Conservation (phyloP, 129 eudicot species). For the Sambucus nigra region DNA sequence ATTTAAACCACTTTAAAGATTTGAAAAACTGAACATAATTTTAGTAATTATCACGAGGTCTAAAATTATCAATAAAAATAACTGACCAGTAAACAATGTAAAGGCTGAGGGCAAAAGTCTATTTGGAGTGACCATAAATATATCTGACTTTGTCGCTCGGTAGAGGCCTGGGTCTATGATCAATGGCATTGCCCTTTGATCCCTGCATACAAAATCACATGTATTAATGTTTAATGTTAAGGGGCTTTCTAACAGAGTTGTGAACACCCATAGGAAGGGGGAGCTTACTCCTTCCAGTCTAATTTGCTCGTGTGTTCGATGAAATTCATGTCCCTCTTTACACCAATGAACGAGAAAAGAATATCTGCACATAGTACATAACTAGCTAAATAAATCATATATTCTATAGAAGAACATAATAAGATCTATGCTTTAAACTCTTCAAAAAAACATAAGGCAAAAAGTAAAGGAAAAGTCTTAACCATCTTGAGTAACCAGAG, state of each 20-base stretch:
- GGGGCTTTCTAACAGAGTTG: neutral
- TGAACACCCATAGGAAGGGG: neutral
- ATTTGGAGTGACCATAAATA: conserved; percentile 66
- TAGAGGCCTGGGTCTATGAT: conserved; percentile 85
- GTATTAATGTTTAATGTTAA: conserved; percentile 1
- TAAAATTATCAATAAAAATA: too few relatives aligned
- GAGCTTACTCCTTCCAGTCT: conserved; percentile 89
- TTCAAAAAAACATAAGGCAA: neutral
- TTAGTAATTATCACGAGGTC: too few relatives aligned
- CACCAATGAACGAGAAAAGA: conserved; percentile 44
- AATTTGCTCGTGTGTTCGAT: conserved; percentile 76
- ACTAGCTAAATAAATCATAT: conserved; percentile 4
- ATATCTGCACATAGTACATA: conserved; percentile 49
- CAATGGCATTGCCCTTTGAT: conserved; percentile 76
- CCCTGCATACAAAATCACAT: conserved; percentile 41
- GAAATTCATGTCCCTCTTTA: conserved; percentile 62
- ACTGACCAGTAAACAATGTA: conserved; percentile 81
- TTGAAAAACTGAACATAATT: too few relatives aligned
- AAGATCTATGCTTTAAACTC: too few relatives aligned
- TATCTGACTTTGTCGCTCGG: conserved; percentile 52
- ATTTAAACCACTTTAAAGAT: too few relatives aligned
- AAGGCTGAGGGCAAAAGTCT: conserved; percentile 65
- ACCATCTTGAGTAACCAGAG: conserved; percentile 97
- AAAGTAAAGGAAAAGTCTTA: conserved; percentile 18
- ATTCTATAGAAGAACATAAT: neutral